Percentiles rank a stretch among this genome's conserved stretches.
Evolutionary conservation across 164 flowering plant species (phyloP).

Genomic region (Vitis vinifera): DNA sequence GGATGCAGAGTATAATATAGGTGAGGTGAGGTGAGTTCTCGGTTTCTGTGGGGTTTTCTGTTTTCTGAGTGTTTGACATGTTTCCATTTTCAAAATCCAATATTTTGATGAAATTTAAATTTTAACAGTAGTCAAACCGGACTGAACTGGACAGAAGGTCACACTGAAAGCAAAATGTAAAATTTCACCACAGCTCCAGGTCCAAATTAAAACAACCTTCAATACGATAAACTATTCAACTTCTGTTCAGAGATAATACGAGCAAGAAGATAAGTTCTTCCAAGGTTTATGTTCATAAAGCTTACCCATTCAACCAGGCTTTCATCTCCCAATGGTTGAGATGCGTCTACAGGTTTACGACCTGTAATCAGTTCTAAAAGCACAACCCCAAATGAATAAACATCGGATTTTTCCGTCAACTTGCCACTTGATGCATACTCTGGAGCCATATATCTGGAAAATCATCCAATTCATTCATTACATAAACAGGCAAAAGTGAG

Average conservation of each 20-base stretch:
- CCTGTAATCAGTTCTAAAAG: constrained; percentile 69
- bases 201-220: too few relatives aligned
- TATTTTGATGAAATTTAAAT: too few relatives aligned
- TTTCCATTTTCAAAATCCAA: too few relatives aligned
- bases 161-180: too few relatives aligned
- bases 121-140: too few relatives aligned
- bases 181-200: too few relatives aligned
- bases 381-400: constrained; percentile 67
- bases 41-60: too few relatives aligned
- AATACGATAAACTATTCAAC: background rate
- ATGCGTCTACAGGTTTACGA: constrained; percentile 60
- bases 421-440: constrained; percentile 79
- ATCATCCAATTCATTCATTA: background rate
- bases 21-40: too few relatives aligned
- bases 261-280: background rate
- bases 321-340: constrained; percentile 67
- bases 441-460: constrained; percentile 70
- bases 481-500: background rate
- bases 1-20: too few relatives aligned
- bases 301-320: constrained; percentile 77
- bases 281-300: background rate
- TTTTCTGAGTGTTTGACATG: too few relatives aligned
- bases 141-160: too few relatives aligned
- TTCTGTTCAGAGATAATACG: background rate
- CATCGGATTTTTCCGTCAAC: constrained; percentile 73